Conservation (phyloP, 768 basidiomycete species). For the Cyclocybe cylindracea region DNA sequence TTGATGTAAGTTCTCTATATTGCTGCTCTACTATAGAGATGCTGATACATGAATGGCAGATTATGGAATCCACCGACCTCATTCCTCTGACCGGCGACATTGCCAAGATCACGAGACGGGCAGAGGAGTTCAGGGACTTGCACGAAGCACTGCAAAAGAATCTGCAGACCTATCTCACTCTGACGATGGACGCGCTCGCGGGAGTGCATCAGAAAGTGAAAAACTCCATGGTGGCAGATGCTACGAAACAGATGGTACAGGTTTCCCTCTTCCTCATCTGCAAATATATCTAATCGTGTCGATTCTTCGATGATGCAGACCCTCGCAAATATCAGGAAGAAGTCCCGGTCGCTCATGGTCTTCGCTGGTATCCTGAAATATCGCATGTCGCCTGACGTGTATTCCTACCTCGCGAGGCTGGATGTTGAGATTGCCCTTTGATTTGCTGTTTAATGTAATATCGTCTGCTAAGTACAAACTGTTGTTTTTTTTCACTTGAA, state of each 20-base stretch:
- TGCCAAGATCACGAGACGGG: conserved; percentile 78
- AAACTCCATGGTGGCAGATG: conserved; percentile 68
- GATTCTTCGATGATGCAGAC: conserved; percentile 43
- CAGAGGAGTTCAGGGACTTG: conserved; percentile 86
- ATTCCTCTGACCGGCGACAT: conserved; percentile 88
- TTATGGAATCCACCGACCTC: conserved; percentile 85
- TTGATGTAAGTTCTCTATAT: conserved; percentile 62
- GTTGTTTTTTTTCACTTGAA: not conserved
- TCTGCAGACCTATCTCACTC: conserved; percentile 81
- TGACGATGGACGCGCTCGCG: conserved; percentile 92
- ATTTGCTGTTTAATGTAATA: conserved; percentile 9
- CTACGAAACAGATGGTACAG: conserved; percentile 74
- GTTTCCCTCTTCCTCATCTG: conserved; percentile 4
- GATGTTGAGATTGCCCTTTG: conserved; percentile 86
- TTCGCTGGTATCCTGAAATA: conserved; percentile 89
- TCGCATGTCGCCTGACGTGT: conserved; percentile 87
- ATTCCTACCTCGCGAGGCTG: conserved; percentile 81
- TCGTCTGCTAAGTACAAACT: not conserved
- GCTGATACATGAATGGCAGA: conserved; percentile 39
- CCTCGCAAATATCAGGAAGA: conserved; percentile 66
- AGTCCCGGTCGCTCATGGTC: conserved; percentile 83
- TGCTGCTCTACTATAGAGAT: not conserved
- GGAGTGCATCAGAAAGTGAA: conserved; percentile 80
- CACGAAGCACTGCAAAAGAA: conserved; percentile 90
- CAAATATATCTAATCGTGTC: conserved; percentile 4